Evolutionary conservation across 2,329 filamentous ascomycete genomes (phyloP), one percentile per base, ranked within the genome.

Genomic region (Beauveria sp.): DNA sequence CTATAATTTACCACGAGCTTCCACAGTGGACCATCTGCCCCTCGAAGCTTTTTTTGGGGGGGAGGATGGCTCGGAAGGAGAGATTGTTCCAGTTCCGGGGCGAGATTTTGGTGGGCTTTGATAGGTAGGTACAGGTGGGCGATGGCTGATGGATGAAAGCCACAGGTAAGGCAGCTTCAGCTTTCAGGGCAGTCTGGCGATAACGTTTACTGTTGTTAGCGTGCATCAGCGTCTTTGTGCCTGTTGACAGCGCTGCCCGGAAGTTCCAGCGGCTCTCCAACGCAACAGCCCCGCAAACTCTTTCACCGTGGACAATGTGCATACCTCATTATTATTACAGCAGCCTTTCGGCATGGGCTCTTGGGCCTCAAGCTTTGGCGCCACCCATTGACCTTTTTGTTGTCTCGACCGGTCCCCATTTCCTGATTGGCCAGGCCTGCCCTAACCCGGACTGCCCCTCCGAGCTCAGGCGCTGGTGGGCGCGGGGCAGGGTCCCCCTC

Each of bases 1-100:
- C 48, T 56, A 56, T 40, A 51, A 62, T 57, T 57, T 62, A 62
- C 60, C 42, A 58, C 49, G 53, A 62, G 60, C 60, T 62, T 62
- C 60, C 54, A 58, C 53, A 57, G 60, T 58, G 60, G 59, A 55
- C 59, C 60, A 52, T 58, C 54, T 62, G 60, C 60, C 60, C 48
- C 60, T 62, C 60, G 53, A 62, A 57, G 38, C 48, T 58, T 62
- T 62, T 62, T 62, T 52, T 46, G 52, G 60, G 34, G 45, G 45
- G 34, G 34, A 14, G 31, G 45, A n/a, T 34, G 50, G 3, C 7
- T 59, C 62, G 62, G 62, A 60, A 38, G 45, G 22, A 51, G 49
- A 56, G 51, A 56, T 63, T 63, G 46, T 55, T 60, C 62, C 56
- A 60, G 56, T 16, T 63, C 62, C 62, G 62, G 40, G 50, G 42